Conservation (phyloP, 208 protist species). For the Giardia duodenalis region DNA sequence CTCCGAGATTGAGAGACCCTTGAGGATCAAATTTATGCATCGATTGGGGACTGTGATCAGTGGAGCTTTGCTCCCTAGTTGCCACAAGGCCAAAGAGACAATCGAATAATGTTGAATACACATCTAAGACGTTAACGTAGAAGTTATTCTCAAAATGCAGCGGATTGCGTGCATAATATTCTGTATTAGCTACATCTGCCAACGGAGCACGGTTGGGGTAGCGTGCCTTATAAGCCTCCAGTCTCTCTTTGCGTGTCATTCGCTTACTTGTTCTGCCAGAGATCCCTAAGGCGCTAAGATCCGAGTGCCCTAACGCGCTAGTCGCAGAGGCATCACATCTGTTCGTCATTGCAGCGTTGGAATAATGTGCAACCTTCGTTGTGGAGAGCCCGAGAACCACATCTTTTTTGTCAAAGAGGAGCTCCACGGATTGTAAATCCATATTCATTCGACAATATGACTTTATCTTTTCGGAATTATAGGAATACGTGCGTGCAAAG, state of each 20-base stretch:
- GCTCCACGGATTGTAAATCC: background rate
- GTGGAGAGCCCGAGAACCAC: background rate
- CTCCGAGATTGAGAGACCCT: too few relatives aligned
- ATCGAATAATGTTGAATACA: background rate
- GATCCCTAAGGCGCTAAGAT: background rate
- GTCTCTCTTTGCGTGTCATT: background rate
- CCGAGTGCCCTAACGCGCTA: background rate
- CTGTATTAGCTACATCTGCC: background rate
- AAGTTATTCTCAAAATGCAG: background rate
- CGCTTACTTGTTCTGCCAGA: too few relatives aligned
- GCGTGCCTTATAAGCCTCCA: background rate
- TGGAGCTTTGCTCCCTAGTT: background rate
- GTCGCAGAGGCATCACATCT: too few relatives aligned
- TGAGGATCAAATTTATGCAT: too few relatives aligned
- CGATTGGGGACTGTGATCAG: too few relatives aligned
- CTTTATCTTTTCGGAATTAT: background rate
- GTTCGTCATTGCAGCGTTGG: too few relatives aligned
- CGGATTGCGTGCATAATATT: background rate
- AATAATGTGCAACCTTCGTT: background rate
- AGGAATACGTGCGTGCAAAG: background rate
- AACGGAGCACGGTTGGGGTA: background rate
- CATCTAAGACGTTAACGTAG: background rate
- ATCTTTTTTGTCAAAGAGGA: background rate
- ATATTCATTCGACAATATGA: background rate
- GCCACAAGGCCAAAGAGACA: background rate